phyloP scores from a whole-genome alignment of 2,329 filamentous ascomycete genomes.

The Fusarium sp. region DNA sequence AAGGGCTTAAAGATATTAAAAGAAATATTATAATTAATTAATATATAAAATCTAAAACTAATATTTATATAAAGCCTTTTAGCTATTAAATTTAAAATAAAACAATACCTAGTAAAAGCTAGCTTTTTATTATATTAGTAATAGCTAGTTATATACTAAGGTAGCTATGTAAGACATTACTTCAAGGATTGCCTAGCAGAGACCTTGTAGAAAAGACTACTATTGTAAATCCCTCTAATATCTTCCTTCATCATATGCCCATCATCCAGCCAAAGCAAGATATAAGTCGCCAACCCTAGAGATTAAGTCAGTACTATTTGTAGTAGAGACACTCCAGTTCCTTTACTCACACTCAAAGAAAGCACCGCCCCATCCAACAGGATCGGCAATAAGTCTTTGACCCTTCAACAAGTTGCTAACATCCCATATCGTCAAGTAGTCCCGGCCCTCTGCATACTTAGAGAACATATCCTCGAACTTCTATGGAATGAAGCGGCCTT shows the following conservation, averaged over 20 bases:
- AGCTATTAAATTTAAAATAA: too few relatives aligned
- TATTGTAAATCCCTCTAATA: not conserved
- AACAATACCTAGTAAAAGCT: too few relatives aligned
- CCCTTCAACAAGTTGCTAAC: not conserved
- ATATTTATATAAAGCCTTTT: too few relatives aligned
- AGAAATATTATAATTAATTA: too few relatives aligned
- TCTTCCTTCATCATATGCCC: not conserved
- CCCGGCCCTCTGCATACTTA: not conserved
- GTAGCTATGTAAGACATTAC: too few relatives aligned
- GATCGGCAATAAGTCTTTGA: rapidly evolving
- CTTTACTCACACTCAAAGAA: not conserved
- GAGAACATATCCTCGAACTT: not conserved
- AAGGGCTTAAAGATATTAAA: too few relatives aligned
- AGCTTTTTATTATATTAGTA: too few relatives aligned
- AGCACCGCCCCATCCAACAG: not conserved
- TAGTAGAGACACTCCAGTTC: too few relatives aligned
- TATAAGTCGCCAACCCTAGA: not conserved
- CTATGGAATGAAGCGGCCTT: not conserved
- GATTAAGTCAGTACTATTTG: too few relatives aligned
- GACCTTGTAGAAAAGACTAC: not conserved
- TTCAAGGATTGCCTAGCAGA: not conserved
- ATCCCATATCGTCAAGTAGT: not conserved
- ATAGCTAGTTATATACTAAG: too few relatives aligned
- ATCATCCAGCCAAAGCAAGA: not conserved
- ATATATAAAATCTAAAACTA: too few relatives aligned